Evolutionary conservation across 148 eudicot species (phyloP).

Genomic region (Spergularia marina): DNA sequence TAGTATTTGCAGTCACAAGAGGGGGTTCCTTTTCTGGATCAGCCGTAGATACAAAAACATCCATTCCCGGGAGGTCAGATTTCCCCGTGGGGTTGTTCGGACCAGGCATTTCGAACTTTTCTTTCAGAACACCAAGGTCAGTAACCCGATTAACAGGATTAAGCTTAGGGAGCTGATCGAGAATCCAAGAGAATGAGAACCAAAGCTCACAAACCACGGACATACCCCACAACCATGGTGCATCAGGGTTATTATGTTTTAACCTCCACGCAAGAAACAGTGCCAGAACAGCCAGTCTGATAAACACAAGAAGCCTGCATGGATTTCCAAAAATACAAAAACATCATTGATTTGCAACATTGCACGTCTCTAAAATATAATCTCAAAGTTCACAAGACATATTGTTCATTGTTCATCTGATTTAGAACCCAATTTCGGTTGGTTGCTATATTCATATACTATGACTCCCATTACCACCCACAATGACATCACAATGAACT

Average conservation of each 20-base stretch:
- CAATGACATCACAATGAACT: neutral
- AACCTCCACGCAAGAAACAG: constrained; percentile 82
- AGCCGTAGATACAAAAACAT: constrained; percentile 86
- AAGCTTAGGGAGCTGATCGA: constrained; percentile 88
- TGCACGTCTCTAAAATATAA: neutral
- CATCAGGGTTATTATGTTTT: constrained; percentile 57
- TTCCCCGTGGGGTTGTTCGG: constrained; percentile 71
- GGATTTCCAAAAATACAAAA: constrained; percentile 5
- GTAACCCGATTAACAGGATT: constrained; percentile 78
- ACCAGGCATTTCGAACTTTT: constrained; percentile 68
- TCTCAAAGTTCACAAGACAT: neutral
- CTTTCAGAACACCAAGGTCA: constrained; percentile 70
- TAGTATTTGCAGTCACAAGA: constrained; percentile 86
- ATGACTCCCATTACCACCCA: neutral
- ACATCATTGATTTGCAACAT: neutral
- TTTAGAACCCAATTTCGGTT: neutral
- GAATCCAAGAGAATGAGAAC: constrained; percentile 97
- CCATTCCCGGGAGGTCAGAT: constrained; percentile 92
- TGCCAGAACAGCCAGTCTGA: constrained; percentile 65
- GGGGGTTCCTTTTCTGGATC: constrained; percentile 98
- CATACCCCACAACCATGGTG: constrained; percentile 87
- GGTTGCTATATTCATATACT: neutral
- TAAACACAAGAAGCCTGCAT: constrained; percentile 73
- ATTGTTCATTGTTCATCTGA: neutral
- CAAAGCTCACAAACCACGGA: constrained; percentile 86